Conservation (phyloP, 371 early-diverging fungal species). For the Amoeboaphelidium protococcarum region DNA sequence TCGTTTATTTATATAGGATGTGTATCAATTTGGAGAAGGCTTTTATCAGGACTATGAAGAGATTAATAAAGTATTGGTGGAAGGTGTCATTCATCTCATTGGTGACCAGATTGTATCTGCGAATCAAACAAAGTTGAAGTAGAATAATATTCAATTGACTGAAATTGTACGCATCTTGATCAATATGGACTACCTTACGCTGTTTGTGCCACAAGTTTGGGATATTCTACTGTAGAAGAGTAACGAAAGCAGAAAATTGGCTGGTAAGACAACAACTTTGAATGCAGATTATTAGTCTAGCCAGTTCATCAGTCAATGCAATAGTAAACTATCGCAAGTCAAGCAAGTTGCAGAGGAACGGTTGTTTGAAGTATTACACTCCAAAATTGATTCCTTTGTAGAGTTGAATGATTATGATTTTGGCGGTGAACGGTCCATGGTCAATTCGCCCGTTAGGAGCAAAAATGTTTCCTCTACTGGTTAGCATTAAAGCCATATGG, state of each 20-base stretch:
- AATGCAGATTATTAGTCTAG: no score
- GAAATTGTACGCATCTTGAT: neutral
- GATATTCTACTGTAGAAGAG: no score
- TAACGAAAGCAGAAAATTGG: no score
- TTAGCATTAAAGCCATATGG: neutral
- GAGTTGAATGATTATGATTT: conserved; percentile 46
- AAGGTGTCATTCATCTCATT: conserved; percentile 13
- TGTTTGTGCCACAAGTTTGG: neutral
- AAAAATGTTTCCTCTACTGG: neutral
- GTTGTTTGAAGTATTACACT: conserved; percentile 45
- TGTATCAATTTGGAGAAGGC: conserved; percentile 59
- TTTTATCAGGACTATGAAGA: conserved; percentile 53
- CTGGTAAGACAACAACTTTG: no score
- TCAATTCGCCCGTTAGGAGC: neutral
- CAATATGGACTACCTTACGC: neutral
- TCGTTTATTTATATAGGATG: conserved; percentile 37
- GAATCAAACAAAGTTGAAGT: neutral
- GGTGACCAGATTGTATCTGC: neutral
- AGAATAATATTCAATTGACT: neutral
- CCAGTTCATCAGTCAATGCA: no score
- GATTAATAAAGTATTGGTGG: conserved; percentile 62
- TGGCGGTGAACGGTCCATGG: neutral
- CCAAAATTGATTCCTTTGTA: conserved; percentile 50
- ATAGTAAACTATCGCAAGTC: no score
- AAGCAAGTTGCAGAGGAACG: conserved; percentile 41